A percentile compares a stretch with the other conserved stretches of the same genome.
Conservation (phyloP, 305 asterid species). For the Rubia occidens region DNA sequence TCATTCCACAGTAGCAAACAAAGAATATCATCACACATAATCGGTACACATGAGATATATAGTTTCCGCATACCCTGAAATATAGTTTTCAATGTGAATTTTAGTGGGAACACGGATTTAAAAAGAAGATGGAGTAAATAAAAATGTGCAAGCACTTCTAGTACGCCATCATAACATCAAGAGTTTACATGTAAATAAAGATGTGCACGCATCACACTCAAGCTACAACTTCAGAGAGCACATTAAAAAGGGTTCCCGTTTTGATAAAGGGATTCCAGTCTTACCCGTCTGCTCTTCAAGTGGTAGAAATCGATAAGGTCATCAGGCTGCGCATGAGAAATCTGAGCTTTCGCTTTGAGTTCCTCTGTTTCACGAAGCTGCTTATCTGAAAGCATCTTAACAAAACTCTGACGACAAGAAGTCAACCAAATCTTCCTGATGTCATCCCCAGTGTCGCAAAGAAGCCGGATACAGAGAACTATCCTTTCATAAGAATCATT, state of each 20-base stretch:
- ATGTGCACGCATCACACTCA: no score
- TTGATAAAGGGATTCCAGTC: neutral
- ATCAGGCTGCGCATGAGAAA: slow-evolving; percentile 13
- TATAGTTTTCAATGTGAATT: no score
- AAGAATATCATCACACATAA: no score
- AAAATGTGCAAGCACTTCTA: neutral
- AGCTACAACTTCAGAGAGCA: neutral
- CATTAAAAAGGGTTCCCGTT: neutral
- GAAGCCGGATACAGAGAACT: slow-evolving; percentile 63
- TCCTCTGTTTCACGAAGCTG: slow-evolving; percentile 86
- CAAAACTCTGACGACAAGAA: slow-evolving; percentile 88
- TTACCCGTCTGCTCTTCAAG: no score
- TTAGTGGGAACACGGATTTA: no score
- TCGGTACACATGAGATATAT: no score
- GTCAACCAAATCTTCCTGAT: slow-evolving; percentile 69
- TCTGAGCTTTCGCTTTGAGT: slow-evolving; percentile 71
- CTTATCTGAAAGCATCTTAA: slow-evolving; percentile 82
- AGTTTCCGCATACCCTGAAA: no score
- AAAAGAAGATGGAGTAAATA: no score
- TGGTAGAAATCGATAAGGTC: no score
- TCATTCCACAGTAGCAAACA: no score
- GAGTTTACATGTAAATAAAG: neutral
- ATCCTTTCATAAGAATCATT: slow-evolving; percentile 81
- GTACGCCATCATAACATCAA: slow-evolving; percentile 2
- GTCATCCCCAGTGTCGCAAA: slow-evolving; percentile 53